Conservation (phyloP, 345 rosid species). For the Aethionema arabicum region DNA sequence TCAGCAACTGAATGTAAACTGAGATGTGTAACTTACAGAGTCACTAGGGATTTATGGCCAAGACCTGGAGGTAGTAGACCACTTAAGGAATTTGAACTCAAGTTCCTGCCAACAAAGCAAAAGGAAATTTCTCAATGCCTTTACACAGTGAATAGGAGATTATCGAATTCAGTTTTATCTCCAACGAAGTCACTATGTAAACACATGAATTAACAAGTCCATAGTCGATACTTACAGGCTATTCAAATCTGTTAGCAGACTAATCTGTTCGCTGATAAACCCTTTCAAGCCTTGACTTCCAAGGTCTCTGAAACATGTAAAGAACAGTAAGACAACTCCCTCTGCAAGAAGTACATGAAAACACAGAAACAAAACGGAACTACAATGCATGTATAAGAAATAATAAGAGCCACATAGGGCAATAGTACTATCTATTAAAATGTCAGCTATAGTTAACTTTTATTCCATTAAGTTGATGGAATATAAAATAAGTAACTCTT, state of each 20-base stretch:
- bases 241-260: constrained; percentile 75
- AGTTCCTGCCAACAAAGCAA: constrained; percentile 53
- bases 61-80: constrained; percentile 73
- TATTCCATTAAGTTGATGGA: not conserved
- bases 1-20: constrained; percentile 13
- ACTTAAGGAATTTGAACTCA: constrained; percentile 73
- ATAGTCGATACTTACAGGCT: constrained; percentile 71
- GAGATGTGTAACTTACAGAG: constrained; percentile 58
- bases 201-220: constrained; percentile 21
- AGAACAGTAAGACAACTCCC: constrained; percentile 2
- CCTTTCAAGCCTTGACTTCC: constrained; percentile 95
- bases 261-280: constrained; percentile 70
- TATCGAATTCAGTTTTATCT: not conserved
- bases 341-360: constrained; percentile 1
- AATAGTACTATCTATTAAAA: constrained; percentile 1
- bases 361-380: not conserved
- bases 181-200: not conserved
- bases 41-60: constrained; percentile 68
- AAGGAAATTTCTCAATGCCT: constrained; percentile 3
- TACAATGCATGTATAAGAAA: not conserved
- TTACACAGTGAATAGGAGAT: not conserved
- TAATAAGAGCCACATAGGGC: not conserved
- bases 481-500: not conserved
- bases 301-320: constrained; percentile 66
- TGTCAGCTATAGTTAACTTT: not conserved